A percentile compares a stretch with the other conserved stretches of the same genome.
Evolutionary conservation across 2,329 filamentous ascomycete genomes (phyloP).

Genomic region (Canariomyces notabilis): DNA sequence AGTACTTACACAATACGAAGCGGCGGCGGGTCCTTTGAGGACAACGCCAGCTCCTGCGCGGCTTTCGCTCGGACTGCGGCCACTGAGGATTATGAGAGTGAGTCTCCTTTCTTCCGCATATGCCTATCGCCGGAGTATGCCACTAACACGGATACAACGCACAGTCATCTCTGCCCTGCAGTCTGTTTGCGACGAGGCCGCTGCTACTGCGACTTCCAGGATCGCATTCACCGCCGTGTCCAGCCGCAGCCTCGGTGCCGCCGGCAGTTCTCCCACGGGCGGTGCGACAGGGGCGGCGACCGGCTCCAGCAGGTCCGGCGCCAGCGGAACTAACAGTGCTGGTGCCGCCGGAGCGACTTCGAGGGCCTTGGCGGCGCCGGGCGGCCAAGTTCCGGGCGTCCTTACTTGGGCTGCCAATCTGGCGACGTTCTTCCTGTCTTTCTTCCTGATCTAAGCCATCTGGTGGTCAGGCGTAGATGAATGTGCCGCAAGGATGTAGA

Average conservation of each 20-base stretch:
- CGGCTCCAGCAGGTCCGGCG: neutral
- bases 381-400: constrained; percentile 5
- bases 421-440: constrained; percentile 13
- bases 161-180: constrained; percentile 13
- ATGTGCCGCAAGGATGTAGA: neutral
- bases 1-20: neutral
- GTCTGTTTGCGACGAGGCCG: constrained; percentile 18
- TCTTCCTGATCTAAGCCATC: constrained; percentile 16
- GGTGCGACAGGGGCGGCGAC: too few relatives aligned
- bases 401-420: constrained; percentile 15
- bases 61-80: constrained; percentile 19
- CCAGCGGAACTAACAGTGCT: neutral
- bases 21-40: constrained; percentile 21
- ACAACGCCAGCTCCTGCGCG: constrained; percentile 22
- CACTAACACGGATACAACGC: neutral
- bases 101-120: neutral
- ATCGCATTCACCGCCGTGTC: constrained; percentile 3
- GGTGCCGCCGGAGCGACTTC: constrained; percentile 1
- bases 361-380: constrained; percentile 5
- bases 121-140: neutral
- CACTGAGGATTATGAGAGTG: constrained; percentile 17
- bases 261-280: too few relatives aligned
- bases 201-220: neutral
- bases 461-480: neutral
- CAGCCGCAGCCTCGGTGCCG: neutral